Evolutionary conservation across 202 grass and related monocot genomes (phyloP).

Genomic region (Musa balbisiana): DNA sequence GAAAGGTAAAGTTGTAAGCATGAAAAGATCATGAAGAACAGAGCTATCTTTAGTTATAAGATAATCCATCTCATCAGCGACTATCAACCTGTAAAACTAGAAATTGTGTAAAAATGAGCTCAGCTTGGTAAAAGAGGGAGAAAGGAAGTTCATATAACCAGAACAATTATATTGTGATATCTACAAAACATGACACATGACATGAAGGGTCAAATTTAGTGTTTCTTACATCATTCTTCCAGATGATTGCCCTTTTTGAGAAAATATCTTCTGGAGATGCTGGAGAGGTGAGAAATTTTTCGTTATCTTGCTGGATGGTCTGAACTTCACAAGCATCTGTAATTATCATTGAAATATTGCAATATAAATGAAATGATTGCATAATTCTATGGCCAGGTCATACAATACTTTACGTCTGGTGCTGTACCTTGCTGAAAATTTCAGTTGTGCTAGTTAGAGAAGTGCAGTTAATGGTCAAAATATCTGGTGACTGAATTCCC

Average conservation of each 20-base stretch:
- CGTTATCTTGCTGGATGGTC: constrained; percentile 31
- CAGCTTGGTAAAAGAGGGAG: background rate
- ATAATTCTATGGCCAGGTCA: background rate
- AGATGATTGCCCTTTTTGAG: constrained; percentile 35
- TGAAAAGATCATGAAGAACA: constrained; percentile 94
- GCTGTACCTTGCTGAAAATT: constrained; percentile 75
- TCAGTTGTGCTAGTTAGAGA: constrained; percentile 57
- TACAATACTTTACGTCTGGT: background rate
- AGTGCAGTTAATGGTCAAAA: constrained; percentile 76
- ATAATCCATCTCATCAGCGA: constrained; percentile 97
- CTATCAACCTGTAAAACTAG: constrained; percentile 50
- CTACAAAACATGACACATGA: background rate
- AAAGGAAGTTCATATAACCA: background rate
- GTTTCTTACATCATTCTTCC: constrained; percentile 67
- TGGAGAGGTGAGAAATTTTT: constrained; percentile 48
- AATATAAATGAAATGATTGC: background rate
- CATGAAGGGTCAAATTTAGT: background rate
- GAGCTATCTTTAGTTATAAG: constrained; percentile 77
- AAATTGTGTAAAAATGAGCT: constrained; percentile 16
- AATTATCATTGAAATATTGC: constrained; percentile 2
- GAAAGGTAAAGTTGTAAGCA: constrained; percentile 73
- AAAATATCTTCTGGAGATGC: constrained; percentile 66
- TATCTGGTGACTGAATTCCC: constrained; percentile 50
- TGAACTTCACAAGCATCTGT: constrained; percentile 68
- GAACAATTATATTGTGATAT: background rate